Evolutionary conservation across 2,329 filamentous ascomycete genomes (phyloP), one percentile per base, ranked within the genome.

Genomic region (Cordyceps pruinosa): DNA sequence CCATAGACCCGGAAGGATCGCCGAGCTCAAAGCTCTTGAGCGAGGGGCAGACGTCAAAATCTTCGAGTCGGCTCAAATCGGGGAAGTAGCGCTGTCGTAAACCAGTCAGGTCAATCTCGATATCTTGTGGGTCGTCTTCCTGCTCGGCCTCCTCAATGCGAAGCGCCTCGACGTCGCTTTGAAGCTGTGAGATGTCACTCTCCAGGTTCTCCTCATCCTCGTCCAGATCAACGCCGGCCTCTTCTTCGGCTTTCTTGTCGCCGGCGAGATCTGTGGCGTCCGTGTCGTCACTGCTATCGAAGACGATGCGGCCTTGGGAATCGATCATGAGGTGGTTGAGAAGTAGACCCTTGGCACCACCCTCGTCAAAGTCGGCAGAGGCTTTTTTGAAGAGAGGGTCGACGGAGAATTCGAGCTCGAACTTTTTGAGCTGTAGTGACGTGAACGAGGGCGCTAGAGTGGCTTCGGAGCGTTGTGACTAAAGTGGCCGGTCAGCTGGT

Each of bases 361-460:
- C 94, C 74, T 99, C 94, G 68, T 99, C 94, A 63, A 99, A 99
- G 74, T 99, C 94, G 44, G 94, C 94, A 6, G 93, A 96, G 1
- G 93, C 93, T 69, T 99, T 99, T 69, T 99, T 99, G 81, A 99
- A 99, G n/a, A 99, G 75, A 2, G 94, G 94, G 68, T 99, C 94
- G 5, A 99, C 93, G 0, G 92, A 86, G 63, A 99, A 97, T 67
- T 99, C 94, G 45, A 97, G 81, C 65, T 99, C 94, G 66, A 99
- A 92, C 72, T 97, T 99, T 74, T 99, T 99, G 65, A 97, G 79
- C 69, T 96, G 90, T 56, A 99, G 70, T 19, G 92, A 86, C 42
- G 87, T 84, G 70, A 97, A 97, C 0, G 90, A 94, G 0, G 89
- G 86, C 3, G 89, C 94, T 6, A 99, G 78, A 0, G 94, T 99